Percentiles rank a stretch among this genome's conserved stretches.
These are phyloP conservation scores for Rhododendron ovatum DNA, from an alignment of 148 eudicot species.

Conservation along the genomic window DNA sequence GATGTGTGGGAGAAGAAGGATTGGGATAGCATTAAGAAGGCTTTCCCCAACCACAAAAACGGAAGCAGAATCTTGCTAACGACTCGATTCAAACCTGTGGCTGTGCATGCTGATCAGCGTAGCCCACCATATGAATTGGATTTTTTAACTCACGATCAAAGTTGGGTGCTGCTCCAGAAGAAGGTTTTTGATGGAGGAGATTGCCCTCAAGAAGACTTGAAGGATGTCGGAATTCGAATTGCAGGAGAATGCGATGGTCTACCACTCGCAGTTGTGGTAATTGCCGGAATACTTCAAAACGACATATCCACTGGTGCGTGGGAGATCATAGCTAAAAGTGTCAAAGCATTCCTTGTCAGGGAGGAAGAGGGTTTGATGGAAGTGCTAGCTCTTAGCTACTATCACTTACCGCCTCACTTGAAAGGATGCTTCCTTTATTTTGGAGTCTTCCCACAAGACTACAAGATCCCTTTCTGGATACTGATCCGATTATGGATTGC, in stretches of 20 bases:
- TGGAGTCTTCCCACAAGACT: too few species aligned
- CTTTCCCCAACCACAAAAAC: constrained; percentile 8
- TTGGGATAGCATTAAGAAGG: constrained; percentile 23
- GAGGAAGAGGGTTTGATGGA: accelerated
- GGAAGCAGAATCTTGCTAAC: constrained; percentile 32
- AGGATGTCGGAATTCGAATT: accelerated
- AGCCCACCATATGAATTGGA: constrained; percentile 8
- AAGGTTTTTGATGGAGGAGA: constrained; percentile 13
- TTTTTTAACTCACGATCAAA: neutral
- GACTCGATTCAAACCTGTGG: constrained; percentile 9
- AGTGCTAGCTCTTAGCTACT: too few species aligned
- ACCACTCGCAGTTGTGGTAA: too few species aligned
- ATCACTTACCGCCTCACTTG: too few species aligned
- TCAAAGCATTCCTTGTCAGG: too few species aligned
- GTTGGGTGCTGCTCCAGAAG: constrained; percentile 23
- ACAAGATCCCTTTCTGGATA: too few species aligned
- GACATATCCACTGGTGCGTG: too few species aligned
- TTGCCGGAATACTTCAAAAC: too few species aligned
- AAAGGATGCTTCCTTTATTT: too few species aligned
- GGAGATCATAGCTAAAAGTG: too few species aligned
- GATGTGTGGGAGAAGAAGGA: constrained; percentile 21
- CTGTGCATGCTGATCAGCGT: constrained; percentile 5
- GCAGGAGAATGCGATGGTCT: accelerated
- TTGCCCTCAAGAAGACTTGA: constrained; percentile 1
- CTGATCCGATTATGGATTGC: too few species aligned